Percentiles rank a stretch among this genome's conserved stretches.
Conservation (phyloP, 805 yeast genomes). For the Yarrowia osloensis region DNA sequence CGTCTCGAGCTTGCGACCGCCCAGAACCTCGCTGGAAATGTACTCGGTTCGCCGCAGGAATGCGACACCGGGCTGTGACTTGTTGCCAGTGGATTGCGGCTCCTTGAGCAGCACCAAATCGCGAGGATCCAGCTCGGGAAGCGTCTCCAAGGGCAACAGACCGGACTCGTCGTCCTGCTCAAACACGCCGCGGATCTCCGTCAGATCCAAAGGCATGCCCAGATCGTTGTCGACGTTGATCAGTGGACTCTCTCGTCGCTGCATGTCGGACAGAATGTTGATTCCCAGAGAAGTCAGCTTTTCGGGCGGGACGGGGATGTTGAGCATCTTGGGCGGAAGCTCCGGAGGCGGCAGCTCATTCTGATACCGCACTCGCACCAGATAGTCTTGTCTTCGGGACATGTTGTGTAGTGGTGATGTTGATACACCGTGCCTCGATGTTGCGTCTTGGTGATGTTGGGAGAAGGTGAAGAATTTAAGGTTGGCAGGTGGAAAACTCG, state of each 20-base stretch:
- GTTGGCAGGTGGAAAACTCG: neutral
- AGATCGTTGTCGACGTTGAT: conserved; percentile 47
- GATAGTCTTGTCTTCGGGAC: conserved; percentile 45
- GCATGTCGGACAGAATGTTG: conserved; percentile 64
- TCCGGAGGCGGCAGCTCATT: conserved; percentile 93
- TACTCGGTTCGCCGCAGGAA: conserved; percentile 94
- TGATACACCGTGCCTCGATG: neutral
- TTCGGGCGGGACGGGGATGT: conserved; percentile 52
- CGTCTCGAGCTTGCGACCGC: conserved; percentile 35
- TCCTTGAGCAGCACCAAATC: conserved; percentile 78
- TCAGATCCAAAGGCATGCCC: conserved; percentile 78
- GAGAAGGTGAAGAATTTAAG: conserved; percentile 4
- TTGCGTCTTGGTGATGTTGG: neutral
- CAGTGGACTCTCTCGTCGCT: conserved; percentile 64
- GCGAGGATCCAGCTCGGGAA: conserved; percentile 64
- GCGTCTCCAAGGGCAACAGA: conserved; percentile 42
- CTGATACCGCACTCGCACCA: conserved; percentile 76
- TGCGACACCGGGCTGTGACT: conserved; percentile 51
- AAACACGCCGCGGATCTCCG: conserved; percentile 65
- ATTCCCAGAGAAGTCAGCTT: conserved; percentile 49
- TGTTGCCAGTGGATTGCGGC: conserved; percentile 50
- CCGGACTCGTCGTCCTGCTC: conserved; percentile 57
- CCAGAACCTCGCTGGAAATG: conserved; percentile 50
- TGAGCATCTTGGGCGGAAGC: conserved; percentile 80
- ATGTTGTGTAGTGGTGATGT: conserved; percentile 19